Base-by-base conservation (phyloP, 257 asterid species). In the Avicennia marina region DNA sequence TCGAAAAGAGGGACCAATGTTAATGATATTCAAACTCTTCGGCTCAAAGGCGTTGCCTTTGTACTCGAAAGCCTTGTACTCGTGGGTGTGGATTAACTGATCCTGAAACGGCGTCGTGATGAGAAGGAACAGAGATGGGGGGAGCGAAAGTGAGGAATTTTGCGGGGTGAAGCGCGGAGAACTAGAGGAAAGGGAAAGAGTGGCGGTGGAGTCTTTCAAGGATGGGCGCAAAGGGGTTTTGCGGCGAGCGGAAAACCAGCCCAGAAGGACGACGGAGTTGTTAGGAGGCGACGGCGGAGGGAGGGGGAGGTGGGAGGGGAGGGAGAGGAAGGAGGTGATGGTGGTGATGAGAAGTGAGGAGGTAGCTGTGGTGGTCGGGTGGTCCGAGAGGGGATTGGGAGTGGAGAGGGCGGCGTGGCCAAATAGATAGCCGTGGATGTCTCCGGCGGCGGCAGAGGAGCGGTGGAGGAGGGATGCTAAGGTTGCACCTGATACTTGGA, bases 1-100 rank as follows among this genome's bases (percentile, higher is more conserved):
- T 52, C 98, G 76, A 49, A 91, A 91, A 2, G 79, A 74, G 0
- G 98, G 98, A 18, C 98, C 98, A 17, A 91, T 65, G 66, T 91
- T 91, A 29, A 88, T 74, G 15, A 91, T 73, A 29, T 39, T 72
- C 33, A 91, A 17, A 48, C 84, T 81, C 73, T 66, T 85, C 11
- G 90, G 69, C 61, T 88, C 94, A 49, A 91, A 89, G 15, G 74
- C 54, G 47, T 42, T 62, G 20, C 62, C 66, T 0, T 63, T 77
- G 55, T 33, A 88, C 15, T 80, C 89, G 29, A 80, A 88, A 5
- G 84, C 94, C 72, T 72, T 87, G 73, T 90, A 90, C 52, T 90
- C 95, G 13, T 74, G 89, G 44, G 98, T 91, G 60, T 88, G 98
- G 27, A 85, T 81, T 7, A 83, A 11, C 32, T 91, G 90, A 4